These are phyloP conservation scores for Tolypocladium guangdongense DNA, from an alignment of 2,329 filamentous ascomycete species.

Conservation along the genomic window DNA sequence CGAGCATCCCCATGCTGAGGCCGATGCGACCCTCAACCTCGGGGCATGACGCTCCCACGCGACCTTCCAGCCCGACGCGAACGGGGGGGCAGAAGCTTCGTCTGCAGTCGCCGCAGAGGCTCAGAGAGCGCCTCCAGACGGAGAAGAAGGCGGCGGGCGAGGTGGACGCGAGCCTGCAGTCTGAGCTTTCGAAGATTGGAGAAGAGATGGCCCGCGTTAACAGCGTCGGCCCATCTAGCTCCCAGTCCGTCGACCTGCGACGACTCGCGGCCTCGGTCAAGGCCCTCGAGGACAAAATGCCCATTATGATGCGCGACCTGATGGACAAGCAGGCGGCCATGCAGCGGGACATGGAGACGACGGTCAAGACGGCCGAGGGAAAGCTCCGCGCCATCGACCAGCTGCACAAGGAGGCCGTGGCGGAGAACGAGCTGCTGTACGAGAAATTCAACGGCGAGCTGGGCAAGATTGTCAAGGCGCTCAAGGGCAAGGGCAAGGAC, in stretches of 20 bases:
- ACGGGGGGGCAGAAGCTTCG: conserved; percentile 42
- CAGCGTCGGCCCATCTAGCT: conserved; percentile 18
- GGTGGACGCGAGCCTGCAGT: conserved; percentile 57
- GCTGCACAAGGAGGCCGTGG: conserved; percentile 74
- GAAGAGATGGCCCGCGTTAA: conserved; percentile 61
- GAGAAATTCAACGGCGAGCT: conserved; percentile 88
- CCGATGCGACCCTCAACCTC: conserved; percentile 20
- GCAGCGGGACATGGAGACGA: conserved; percentile 59
- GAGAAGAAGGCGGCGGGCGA: conserved; percentile 67
- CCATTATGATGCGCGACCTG: conserved; percentile 46
- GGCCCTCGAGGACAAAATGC: conserved; percentile 57
- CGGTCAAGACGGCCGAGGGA: conserved; percentile 61
- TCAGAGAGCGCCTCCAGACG: conserved; percentile 74
- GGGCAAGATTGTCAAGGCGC: conserved; percentile 66
- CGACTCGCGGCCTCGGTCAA: conserved; percentile 47
- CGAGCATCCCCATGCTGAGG: conserved; percentile 43
- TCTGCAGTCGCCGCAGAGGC: conserved; percentile 60
- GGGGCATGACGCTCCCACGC: conserved; percentile 12
- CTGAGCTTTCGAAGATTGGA: conserved; percentile 69
- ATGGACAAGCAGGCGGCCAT: conserved; percentile 51
- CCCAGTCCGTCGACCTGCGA: conserved; percentile 29
- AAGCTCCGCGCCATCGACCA: conserved; percentile 79
- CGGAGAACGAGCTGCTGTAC: conserved; percentile 89
- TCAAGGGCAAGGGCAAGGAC: conserved; percentile 61
- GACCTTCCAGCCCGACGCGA: conserved; percentile 18